phyloP scores from a whole-genome alignment of 768 basidiomycete species.

The Boletus edulis region DNA sequence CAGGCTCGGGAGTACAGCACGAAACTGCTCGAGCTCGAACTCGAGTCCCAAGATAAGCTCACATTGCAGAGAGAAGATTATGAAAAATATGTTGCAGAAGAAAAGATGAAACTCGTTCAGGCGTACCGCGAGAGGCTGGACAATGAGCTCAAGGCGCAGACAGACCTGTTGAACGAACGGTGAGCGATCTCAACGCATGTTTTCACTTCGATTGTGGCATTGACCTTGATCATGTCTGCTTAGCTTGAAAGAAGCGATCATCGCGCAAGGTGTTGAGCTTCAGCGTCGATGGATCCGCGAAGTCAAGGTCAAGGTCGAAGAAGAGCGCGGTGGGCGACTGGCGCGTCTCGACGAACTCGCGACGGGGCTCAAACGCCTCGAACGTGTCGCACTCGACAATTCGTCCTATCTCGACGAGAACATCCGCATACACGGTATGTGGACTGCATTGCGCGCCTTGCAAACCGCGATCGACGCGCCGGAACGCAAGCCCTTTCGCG shows the following conservation, averaged over 20 bases:
- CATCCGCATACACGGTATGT: slow-evolving; percentile 85
- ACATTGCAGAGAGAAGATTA: slow-evolving; percentile 85
- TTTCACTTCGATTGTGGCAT: neutral
- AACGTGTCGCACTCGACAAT: slow-evolving; percentile 90
- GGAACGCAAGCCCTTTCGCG: slow-evolving; percentile 79
- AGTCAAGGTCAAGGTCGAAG: slow-evolving; percentile 92
- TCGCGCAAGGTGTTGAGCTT: slow-evolving; percentile 95
- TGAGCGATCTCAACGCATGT: slow-evolving; percentile 32
- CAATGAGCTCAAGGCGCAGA: slow-evolving; percentile 80
- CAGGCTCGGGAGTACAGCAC: slow-evolving; percentile 81
- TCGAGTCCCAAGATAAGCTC: slow-evolving; percentile 82
- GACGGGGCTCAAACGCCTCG: slow-evolving; percentile 84
- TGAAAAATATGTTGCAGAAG: slow-evolving; percentile 75
- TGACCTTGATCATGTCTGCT: neutral
- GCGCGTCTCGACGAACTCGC: slow-evolving; percentile 94
- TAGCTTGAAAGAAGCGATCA: slow-evolving; percentile 90
- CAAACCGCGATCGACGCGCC: slow-evolving; percentile 62
- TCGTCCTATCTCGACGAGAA: slow-evolving; percentile 90
- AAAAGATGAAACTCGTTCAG: slow-evolving; percentile 67
- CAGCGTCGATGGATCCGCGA: slow-evolving; percentile 97
- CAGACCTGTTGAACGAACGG: slow-evolving; percentile 94
- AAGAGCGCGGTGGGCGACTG: slow-evolving; percentile 93
- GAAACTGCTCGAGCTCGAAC: slow-evolving; percentile 78
- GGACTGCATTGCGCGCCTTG: slow-evolving; percentile 88
- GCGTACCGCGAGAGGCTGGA: slow-evolving; percentile 87